Evolutionary conservation across 768 basidiomycete species (phyloP), one percentile per base, ranked within the genome.

Genomic region (Plicaturopsis crispa): DNA sequence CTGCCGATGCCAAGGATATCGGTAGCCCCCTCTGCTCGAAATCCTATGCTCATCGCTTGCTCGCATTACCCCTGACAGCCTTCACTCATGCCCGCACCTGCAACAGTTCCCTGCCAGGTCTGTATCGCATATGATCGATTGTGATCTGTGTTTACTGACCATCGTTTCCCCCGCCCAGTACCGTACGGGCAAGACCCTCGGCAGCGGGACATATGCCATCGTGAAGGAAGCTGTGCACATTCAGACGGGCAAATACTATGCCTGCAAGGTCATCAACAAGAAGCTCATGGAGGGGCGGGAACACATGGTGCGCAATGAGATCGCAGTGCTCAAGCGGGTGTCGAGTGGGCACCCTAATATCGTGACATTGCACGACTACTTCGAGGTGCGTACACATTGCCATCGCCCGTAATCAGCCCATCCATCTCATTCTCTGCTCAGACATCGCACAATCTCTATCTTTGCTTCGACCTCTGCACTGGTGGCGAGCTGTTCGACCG

Each of bases 181-280:
- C 52, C 83, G 85, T 46, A 91, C 89, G 6, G 89, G 89, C 46
- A 85, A 80, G 59, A 87, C 84, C 4, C 78, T 84, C 28, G 88
- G 87, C 18, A 91, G 85, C 53, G 92, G 92, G 34, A 96, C 92
- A 31, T 97, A 96, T 54, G 89, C 89, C 43, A 89, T 92, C 57
- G 89, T 91, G 34, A 91, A 90, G 63, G 91, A 96, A 67, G 92
- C 92, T 32, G 86, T 93, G 18, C 90, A 94, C 54, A 82, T 94
- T 66, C 81, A 84, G 66, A 90, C 91, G 1, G 79, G 80, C 16
- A 76, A 96, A 60, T 94, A 93, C 65, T 98, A 84, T 69, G 96
- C 94, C 16, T 97, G 93, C 76, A 99, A 99, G 63, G 96, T 98
- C 53, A 92, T 97, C 66, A 97, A 94, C 79, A 98, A 98, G 74